Base-by-base conservation (phyloP, 768 basidiomycete species). In the Lentinula detonsa region DNA sequence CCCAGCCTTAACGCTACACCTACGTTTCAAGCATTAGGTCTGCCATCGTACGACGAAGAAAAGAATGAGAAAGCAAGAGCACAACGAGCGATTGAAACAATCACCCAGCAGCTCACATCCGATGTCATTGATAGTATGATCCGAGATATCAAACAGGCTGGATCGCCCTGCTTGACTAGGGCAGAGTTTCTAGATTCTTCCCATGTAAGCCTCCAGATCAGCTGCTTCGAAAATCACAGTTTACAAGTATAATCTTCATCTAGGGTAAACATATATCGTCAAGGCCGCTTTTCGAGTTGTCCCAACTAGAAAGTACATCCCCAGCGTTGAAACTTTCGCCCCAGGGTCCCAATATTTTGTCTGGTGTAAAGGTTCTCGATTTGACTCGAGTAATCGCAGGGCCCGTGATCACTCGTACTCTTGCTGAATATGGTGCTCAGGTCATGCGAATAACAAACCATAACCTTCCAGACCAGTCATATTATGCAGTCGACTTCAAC, bases 141-240 rank as follows among this genome's bases (percentile, higher is more conserved):
- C 35, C 39, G 40, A 15, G 5, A n/a, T 15, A 46, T 42, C 3
- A 46, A 50, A n/a, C 37, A 51, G 18, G 34, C 59, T 28, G 59
- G 49, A 2, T 51, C 59, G 11, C 49, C 28, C 28, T 60, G 59
- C 48, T 40, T 51, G 28, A 51, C 59, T 7, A n/a, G 49, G 21
- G 59, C 42, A 52, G 59, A 60, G 28, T 60, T 60, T 50, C 45
- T 58, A n/a, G 57, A 45, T 34, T 48, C 28, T 35, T 34, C 57
- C 10, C 33, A 58, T 48, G 57, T 58, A 28, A n/a, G 57, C 40
- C 9, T n/a, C 10, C 23, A 11, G 5, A 53, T 18, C 6, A 11
- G 18, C 10, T 18, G 9, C 21, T 5, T 35, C 16, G 31, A 8
- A 31, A 28, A 3, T 18, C 18, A 57, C 6, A 5, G n/a, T 9